Percentiles rank a stretch among this genome's conserved stretches.
phyloP scores from a whole-genome alignment of 2,329 filamentous ascomycete genomes.

The Elsinoe arachidis region DNA sequence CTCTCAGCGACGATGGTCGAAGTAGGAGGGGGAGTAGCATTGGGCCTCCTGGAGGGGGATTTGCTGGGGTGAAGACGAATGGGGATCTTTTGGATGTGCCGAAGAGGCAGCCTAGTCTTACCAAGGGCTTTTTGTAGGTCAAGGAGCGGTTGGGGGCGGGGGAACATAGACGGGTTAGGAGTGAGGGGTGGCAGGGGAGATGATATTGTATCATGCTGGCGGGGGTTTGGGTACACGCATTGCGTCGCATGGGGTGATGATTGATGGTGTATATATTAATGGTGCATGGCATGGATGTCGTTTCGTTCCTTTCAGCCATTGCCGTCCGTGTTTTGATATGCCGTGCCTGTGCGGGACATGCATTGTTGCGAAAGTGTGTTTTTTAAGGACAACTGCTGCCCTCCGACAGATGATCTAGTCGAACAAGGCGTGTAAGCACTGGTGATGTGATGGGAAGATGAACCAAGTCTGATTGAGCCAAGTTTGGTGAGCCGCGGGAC shows the following conservation, averaged over 20 bases:
- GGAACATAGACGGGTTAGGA: slow-evolving; percentile 21
- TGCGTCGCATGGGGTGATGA: not conserved
- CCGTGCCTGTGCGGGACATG: too few species aligned
- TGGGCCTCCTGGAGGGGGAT: slow-evolving; percentile 30
- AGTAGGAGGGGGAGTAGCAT: slow-evolving; percentile 37
- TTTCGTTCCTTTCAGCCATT: not conserved
- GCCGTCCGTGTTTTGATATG: not conserved
- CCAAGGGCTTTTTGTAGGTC: slow-evolving; percentile 44
- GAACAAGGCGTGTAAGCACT: not conserved
- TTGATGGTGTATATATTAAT: slow-evolving; percentile 14
- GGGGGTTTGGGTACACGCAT: not conserved
- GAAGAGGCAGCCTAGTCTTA: slow-evolving; percentile 35
- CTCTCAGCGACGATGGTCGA: slow-evolving; percentile 37
- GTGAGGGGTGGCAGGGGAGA: not conserved
- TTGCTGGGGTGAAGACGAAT: slow-evolving; percentile 8
- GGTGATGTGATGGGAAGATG: not conserved
- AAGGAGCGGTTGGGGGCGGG: slow-evolving; percentile 18
- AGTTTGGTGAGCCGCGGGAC: not conserved
- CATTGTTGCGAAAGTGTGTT: too few species aligned
- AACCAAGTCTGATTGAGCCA: not conserved
- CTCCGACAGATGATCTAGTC: not conserved
- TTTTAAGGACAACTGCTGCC: too few species aligned
- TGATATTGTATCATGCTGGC: slow-evolving; percentile 7
- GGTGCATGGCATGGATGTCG: slow-evolving; percentile 11
- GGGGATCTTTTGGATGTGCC: slow-evolving; percentile 30